These are phyloP conservation scores for Grosmannia penicillata DNA, from an alignment of 2,329 filamentous ascomycete genomes.

Conservation along the genomic window DNA sequence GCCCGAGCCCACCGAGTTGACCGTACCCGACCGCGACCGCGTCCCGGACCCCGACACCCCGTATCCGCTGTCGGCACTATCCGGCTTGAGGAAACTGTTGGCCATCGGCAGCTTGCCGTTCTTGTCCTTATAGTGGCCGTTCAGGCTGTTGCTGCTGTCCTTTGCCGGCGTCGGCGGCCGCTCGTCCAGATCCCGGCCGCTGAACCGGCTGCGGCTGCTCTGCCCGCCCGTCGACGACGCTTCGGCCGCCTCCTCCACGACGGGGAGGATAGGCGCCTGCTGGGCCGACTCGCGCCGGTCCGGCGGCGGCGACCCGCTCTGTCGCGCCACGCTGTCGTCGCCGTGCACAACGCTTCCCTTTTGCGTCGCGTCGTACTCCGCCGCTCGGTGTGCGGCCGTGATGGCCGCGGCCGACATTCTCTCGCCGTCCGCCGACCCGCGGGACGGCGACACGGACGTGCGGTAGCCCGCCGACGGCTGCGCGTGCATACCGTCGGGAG, in stretches of 20 bases:
- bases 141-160: too few species aligned
- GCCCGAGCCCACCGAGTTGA: slow-evolving; percentile 12
- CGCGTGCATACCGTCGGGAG: too few species aligned
- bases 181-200: slow-evolving; percentile 15
- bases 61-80: slow-evolving; percentile 33
- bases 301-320: background rate
- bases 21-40: slow-evolving; percentile 13
- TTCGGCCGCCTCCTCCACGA: slow-evolving; percentile 81
- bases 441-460: too few species aligned
- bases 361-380: slow-evolving; percentile 22
- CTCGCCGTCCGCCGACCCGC: too few species aligned
- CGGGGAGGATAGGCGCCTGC: slow-evolving; percentile 46
- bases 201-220: slow-evolving; percentile 31
- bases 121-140: slow-evolving; percentile 15
- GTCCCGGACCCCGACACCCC: slow-evolving; percentile 18
- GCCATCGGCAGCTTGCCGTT: too few species aligned
- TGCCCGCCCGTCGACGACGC: slow-evolving; percentile 49
- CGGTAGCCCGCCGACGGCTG: too few species aligned
- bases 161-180: slow-evolving; percentile 29
- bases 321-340: background rate
- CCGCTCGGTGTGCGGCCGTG: slow-evolving; percentile 25
- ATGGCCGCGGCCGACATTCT: too few species aligned
- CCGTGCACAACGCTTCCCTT: too few species aligned
- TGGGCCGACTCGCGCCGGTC: slow-evolving; percentile 40
- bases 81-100: too few species aligned